Conservation (phyloP, 2,329 filamentous ascomycete species). For the Paracoccidioides lutzii region DNA sequence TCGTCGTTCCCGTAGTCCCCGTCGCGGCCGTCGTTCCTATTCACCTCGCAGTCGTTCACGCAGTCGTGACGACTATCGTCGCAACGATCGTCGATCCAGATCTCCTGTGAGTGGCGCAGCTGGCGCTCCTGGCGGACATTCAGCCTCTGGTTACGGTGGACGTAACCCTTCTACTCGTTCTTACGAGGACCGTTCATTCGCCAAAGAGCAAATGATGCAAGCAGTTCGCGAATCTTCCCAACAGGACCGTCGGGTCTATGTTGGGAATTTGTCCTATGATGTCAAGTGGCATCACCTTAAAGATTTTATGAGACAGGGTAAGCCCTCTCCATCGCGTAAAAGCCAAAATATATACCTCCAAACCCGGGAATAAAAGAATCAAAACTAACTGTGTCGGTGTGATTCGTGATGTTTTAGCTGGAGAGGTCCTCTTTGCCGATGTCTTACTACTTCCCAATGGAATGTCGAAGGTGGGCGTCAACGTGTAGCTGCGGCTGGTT, state of each 20-base stretch:
- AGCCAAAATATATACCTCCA: background rate
- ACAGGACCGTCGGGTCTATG: conserved; percentile 98
- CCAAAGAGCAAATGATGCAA: conserved; percentile 93
- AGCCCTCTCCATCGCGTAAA: conserved; percentile 24
- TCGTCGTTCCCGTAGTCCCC: conserved; percentile 69
- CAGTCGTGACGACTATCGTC: conserved; percentile 66
- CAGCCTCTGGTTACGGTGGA: conserved; percentile 44
- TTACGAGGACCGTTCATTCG: conserved; percentile 68
- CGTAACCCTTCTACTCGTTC: conserved; percentile 56
- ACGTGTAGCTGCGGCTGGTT: conserved; percentile 80
- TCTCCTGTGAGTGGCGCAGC: conserved; percentile 69
- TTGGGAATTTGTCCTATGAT: conserved; percentile 97
- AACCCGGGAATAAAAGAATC: background rate
- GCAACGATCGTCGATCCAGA: conserved; percentile 62
- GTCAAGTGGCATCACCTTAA: conserved; percentile 99
- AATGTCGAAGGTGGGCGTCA: conserved; percentile 99
- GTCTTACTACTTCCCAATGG: conserved; percentile 98
- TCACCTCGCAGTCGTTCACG: conserved; percentile 67
- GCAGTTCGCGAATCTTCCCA: conserved; percentile 88
- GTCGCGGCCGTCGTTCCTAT: conserved; percentile 62
- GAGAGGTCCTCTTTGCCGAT: conserved; percentile 98
- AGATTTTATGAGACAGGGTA: conserved; percentile 99
- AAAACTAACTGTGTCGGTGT: conserved; percentile 23
- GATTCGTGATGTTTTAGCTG: conserved; percentile 50
- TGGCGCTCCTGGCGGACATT: conserved; percentile 58